phyloP scores from a whole-genome alignment of 2,329 filamentous ascomycete genomes.

The Venturia pyrina region DNA sequence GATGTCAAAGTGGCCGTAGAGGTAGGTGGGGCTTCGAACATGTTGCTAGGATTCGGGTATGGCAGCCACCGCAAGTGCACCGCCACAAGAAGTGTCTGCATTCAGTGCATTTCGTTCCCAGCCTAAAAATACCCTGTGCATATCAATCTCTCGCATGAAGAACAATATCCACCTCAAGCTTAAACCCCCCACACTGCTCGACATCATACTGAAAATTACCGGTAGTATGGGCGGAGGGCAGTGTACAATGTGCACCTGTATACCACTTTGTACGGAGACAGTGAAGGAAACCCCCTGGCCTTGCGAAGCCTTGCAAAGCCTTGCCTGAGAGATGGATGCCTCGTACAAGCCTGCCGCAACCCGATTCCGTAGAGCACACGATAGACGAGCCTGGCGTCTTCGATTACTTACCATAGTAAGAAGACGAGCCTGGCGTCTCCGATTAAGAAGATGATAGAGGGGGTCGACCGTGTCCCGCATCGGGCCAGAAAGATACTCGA shows the following conservation, averaged over 20 bases:
- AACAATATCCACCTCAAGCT: not conserved
- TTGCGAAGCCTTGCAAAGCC: too few relatives aligned
- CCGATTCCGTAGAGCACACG: not conserved
- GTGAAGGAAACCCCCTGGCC: too few relatives aligned
- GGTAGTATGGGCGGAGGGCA: not conserved
- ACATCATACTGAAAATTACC: not conserved
- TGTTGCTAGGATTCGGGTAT: not conserved
- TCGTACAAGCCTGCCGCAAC: not conserved
- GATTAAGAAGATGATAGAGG: too few relatives aligned
- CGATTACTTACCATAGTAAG: too few relatives aligned
- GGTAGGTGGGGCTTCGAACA: not conserved
- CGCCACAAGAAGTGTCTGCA: not conserved
- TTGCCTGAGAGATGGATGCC: not conserved
- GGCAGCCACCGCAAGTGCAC: not conserved
- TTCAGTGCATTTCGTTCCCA: not conserved
- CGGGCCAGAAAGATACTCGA: not conserved
- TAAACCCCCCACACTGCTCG: not conserved
- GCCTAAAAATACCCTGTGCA: not conserved
- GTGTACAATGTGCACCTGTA: too few relatives aligned
- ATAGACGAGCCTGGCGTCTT: not conserved
- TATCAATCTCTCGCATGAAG: not conserved
- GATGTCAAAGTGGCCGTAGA: not conserved
- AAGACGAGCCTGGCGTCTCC: not conserved
- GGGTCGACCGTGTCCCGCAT: not conserved
- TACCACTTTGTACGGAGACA: too few relatives aligned